phyloP scores from a whole-genome alignment of 768 basidiomycete species.

The Naganishia antarctica region DNA sequence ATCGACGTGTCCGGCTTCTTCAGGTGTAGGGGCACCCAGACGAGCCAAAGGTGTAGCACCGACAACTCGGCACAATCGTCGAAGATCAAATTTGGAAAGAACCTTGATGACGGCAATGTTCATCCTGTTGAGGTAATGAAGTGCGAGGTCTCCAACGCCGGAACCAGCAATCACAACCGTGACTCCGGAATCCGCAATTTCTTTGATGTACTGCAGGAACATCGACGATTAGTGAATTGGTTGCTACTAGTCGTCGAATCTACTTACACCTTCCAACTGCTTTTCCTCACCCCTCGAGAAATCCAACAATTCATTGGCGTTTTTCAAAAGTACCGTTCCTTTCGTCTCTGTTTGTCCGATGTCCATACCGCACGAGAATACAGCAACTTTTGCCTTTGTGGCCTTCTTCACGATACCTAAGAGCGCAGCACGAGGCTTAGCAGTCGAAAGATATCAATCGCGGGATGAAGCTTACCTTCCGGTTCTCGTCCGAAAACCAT shows the following conservation, averaged over 20 bases:
- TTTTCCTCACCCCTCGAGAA: conserved; percentile 95
- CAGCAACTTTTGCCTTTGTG: conserved; percentile 81
- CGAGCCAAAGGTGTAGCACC: conserved; percentile 94
- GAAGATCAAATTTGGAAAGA: conserved; percentile 94
- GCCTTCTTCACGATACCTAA: conserved; percentile 77
- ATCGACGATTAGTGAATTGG: not conserved
- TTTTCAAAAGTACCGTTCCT: conserved; percentile 93
- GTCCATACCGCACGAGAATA: conserved; percentile 89
- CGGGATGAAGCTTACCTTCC: conserved; percentile 59
- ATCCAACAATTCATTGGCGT: conserved; percentile 92
- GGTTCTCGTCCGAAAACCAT: conserved; percentile 98
- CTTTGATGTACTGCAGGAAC: conserved; percentile 74
- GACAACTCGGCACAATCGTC: conserved; percentile 87
- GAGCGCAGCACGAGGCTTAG: not conserved
- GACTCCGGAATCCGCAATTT: conserved; percentile 92
- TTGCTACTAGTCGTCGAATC: not conserved
- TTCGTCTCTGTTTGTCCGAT: conserved; percentile 97
- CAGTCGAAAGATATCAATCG: not conserved
- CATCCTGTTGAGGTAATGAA: conserved; percentile 92
- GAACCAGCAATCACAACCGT: conserved; percentile 91
- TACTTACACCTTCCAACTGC: conserved; percentile 76
- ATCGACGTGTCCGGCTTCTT: conserved; percentile 91
- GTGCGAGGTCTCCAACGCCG: conserved; percentile 85
- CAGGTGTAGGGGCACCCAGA: conserved; percentile 88
- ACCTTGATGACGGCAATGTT: conserved; percentile 94